Conservation (phyloP, 768 basidiomycete genomes). For the Russula earlei region DNA sequence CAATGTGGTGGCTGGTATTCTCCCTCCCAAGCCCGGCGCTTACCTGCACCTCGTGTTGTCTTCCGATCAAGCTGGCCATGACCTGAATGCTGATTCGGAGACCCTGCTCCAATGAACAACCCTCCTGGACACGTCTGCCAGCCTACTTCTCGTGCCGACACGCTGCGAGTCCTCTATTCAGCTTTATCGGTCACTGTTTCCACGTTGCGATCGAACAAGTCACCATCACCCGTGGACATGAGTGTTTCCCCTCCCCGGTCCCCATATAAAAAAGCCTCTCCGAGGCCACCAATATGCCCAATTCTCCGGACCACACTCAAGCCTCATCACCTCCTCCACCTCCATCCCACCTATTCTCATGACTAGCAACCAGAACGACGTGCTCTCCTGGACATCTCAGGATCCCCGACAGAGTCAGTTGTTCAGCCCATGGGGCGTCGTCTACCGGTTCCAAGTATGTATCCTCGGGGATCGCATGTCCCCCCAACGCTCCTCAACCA, state of each 20-base stretch:
- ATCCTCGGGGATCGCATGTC: constrained; percentile 18
- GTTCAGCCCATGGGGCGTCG: constrained; percentile 72
- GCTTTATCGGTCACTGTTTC: constrained; percentile 61
- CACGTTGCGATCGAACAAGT: constrained; percentile 59
- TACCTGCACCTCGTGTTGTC: constrained; percentile 51
- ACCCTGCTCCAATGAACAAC: constrained; percentile 65
- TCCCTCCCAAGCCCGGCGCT: constrained; percentile 34
- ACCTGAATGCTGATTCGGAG: constrained; percentile 47
- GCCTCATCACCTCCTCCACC: constrained; percentile 19
- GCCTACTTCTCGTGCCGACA: constrained; percentile 60
- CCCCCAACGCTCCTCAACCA: constrained; percentile 22
- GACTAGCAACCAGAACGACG: constrained; percentile 40
- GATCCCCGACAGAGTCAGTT: constrained; percentile 77
- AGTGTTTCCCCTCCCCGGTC: constrained; percentile 34
- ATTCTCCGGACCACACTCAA: constrained; percentile 20
- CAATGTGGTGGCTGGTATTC: constrained; percentile 16
- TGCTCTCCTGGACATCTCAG: constrained; percentile 81
- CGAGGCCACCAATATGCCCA: constrained; percentile 21
- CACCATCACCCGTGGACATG: constrained; percentile 44
- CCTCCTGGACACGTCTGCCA: constrained; percentile 45
- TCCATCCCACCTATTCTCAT: constrained; percentile 31
- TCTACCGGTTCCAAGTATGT: constrained; percentile 71
- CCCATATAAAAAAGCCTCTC: constrained; percentile 37
- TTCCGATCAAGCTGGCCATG: constrained; percentile 57
- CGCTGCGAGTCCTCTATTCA: constrained; percentile 61